Evolutionary conservation across 1,139 yeast species (phyloP).

Genomic region (Saccharomycopsis crataegensis): DNA sequence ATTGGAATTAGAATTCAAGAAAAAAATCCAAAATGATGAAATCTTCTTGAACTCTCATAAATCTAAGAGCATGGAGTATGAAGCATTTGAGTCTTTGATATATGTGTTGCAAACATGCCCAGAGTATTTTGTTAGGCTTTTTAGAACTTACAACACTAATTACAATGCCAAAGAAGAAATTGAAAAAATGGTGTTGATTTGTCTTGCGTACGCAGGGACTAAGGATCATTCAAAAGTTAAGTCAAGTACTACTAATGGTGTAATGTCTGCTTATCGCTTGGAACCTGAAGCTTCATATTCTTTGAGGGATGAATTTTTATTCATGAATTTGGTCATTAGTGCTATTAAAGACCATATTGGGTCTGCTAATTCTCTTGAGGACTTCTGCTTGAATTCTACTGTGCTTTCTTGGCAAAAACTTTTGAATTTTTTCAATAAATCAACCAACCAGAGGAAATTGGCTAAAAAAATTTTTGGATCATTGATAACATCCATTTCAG

Average conservation of each 20-base stretch:
- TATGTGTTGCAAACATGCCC: constrained; percentile 85
- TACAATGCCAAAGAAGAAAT: constrained; percentile 7
- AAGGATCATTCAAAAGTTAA: neutral
- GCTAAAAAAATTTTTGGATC: constrained; percentile 49
- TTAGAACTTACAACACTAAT: constrained; percentile 28
- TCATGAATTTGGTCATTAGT: constrained; percentile 51
- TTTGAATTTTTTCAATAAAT: constrained; percentile 48
- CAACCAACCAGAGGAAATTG: constrained; percentile 51
- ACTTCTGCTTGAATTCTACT: constrained; percentile 21
- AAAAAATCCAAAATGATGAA: neutral
- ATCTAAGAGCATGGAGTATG: constrained; percentile 19
- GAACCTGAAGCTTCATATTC: constrained; percentile 1
- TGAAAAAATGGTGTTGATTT: constrained; percentile 15
- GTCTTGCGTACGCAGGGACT: constrained; percentile 14
- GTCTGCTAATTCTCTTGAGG: constrained; percentile 21
- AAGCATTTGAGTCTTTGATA: constrained; percentile 64
- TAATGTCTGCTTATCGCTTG: neutral
- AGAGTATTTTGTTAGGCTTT: constrained; percentile 55
- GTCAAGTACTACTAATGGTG: neutral
- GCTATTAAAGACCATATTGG: constrained; percentile 36
- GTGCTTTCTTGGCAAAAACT: constrained; percentile 39
- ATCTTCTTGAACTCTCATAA: neutral
- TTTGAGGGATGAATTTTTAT: constrained; percentile 67
- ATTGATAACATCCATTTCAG: constrained; percentile 41
- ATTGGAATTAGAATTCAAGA: constrained; percentile 12